Percentiles rank a stretch among this genome's conserved stretches.
Evolutionary conservation across 2,329 filamentous ascomycete species (phyloP).

Genomic region (Cladosporium sp.): DNA sequence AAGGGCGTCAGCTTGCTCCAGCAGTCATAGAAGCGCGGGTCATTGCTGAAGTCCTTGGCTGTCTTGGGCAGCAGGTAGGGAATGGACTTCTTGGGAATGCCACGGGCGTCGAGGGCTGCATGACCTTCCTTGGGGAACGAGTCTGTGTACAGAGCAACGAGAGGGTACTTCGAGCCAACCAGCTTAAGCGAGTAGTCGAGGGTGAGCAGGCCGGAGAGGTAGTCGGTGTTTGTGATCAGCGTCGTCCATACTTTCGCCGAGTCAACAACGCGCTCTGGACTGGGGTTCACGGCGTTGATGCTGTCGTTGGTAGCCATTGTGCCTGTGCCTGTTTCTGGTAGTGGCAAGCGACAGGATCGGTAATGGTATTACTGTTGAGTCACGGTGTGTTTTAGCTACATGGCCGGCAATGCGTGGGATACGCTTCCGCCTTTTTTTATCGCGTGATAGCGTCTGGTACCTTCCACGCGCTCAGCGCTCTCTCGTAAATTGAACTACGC

Average conservation of each 20-base stretch:
- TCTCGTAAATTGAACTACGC: neutral
- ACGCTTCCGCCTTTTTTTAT: neutral
- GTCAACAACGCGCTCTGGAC: conserved; percentile 34
- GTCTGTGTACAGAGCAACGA: conserved; percentile 81
- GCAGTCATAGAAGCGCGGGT: conserved; percentile 84
- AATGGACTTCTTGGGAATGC: conserved; percentile 69
- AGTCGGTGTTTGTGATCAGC: conserved; percentile 80
- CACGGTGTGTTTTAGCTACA: neutral
- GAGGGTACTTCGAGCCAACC: conserved; percentile 67
- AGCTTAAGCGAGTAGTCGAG: conserved; percentile 74
- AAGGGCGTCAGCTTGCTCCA: conserved; percentile 87
- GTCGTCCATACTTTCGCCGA: conserved; percentile 73
- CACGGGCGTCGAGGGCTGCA: conserved; percentile 65
- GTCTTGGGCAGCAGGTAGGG: conserved; percentile 69
- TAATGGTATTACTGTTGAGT: neutral
- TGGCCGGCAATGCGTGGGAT: neutral
- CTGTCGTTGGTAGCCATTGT: conserved; percentile 23
- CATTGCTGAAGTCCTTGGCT: conserved; percentile 68
- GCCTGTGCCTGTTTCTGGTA: conserved; percentile 4
- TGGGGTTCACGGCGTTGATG: conserved; percentile 31
- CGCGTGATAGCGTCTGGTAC: neutral
- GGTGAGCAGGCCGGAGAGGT: conserved; percentile 79
- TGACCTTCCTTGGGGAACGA: conserved; percentile 69
- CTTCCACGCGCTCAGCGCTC: neutral
- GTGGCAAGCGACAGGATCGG: neutral